phyloP scores from a whole-genome alignment of 768 basidiomycete species.

The Pleurotus salmoneostramineus region DNA sequence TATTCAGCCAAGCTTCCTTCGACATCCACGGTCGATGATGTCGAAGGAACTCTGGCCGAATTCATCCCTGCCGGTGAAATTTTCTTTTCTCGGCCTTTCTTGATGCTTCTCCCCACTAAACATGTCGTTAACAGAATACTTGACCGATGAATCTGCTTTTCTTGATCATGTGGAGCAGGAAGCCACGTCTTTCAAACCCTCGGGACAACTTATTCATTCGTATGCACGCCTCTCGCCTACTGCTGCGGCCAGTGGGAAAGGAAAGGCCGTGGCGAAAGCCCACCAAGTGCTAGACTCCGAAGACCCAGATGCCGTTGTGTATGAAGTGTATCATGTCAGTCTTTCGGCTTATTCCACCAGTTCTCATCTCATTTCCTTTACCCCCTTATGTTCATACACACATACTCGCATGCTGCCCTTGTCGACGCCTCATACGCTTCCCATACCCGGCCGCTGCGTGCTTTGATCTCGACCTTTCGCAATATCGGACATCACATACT shows the following conservation, averaged over 20 bases:
- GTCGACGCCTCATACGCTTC: neutral
- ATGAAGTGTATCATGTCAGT: constrained; percentile 88
- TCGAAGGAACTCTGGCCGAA: constrained; percentile 69
- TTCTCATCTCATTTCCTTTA: neutral
- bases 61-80: constrained; percentile 72
- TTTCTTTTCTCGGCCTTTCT: neutral
- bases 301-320: constrained; percentile 63
- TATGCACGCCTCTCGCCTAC: constrained; percentile 60
- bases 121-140: constrained; percentile 48
- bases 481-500: neutral
- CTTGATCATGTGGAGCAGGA: constrained; percentile 70
- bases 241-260: constrained; percentile 40
- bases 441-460: neutral
- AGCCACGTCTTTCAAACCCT: constrained; percentile 71
- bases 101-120: neutral
- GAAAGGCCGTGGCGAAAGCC: constrained; percentile 42
- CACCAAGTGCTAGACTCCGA: constrained; percentile 37
- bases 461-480: neutral
- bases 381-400: neutral
- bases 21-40: constrained; percentile 78
- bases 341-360: neutral
- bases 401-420: neutral
- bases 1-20: constrained; percentile 64
- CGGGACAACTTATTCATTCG: constrained; percentile 69
- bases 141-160: constrained; percentile 66